Base-by-base conservation (phyloP, 768 basidiomycete genomes). In the Naganishia kalamii region DNA sequence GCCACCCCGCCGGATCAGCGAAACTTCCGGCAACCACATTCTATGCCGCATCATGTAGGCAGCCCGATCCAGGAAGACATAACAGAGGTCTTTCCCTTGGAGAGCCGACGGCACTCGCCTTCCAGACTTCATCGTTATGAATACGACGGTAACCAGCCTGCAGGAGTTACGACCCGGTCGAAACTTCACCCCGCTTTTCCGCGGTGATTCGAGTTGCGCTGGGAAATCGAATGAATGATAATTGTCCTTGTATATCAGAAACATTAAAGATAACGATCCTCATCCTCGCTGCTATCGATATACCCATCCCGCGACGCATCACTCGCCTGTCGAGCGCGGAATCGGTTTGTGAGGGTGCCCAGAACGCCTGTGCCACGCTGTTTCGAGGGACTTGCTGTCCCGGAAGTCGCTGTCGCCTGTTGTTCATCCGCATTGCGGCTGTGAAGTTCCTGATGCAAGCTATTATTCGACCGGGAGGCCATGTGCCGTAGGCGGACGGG, bases 201-300 rank as follows among this genome's bases (percentile, higher is more conserved):
- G 25, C 35, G 19, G 7, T 17, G 46, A 35, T 37, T 40, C 17
- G 37, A 8, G 37, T 40, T 29, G 19, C 51, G 17, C 29, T 15
- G 30, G n/a, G 6, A 8, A 25, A 17, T 25, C 12, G 6, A 30
- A 35, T 23, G 32, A 27, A 57, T 23, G 21, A 19, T 21, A 13
- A 57, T 37, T 25, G 21, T 40, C 23, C 19, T 27, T 12, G 21
- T 49, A 11, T 29, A 29, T 15, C 8, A 4, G 23, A 49, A 30
- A 29, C 6, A 13, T 30, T 49, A 49, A 23, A 11, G 17, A 23
- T 49, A 49, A 29, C 4, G 27, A 30, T 49, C 48, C 6, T 57
- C 54, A 12, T 57, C 54, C 23, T 57, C 54, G 40, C 54, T 57
- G 25, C 54, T 57, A 15, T 35, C 54, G 10, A 57, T 21, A 21